Percentiles rank a stretch among this genome's conserved stretches.
Evolutionary conservation across 345 rosid genomes (phyloP).

Genomic region (rapeseed (Brassica napus)): DNA sequence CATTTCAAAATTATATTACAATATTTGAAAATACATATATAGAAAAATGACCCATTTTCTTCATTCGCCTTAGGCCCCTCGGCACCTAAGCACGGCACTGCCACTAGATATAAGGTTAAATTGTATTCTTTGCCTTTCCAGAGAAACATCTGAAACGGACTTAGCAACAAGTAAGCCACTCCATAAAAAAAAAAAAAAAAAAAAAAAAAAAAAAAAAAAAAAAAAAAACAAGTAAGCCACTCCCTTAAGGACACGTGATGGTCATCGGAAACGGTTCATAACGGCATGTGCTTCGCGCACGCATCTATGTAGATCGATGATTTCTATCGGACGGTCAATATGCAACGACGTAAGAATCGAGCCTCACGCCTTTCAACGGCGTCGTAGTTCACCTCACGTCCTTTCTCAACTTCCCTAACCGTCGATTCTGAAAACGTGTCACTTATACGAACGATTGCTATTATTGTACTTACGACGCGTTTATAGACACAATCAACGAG

Average conservation of each 20-base stretch:
- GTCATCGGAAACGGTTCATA: conserved; percentile 11
- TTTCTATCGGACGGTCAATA: conserved; percentile 44
- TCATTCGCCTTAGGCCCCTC: too few species aligned
- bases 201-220: too few species aligned
- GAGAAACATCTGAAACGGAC: conserved; percentile 23
- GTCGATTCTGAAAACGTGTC: conserved; percentile 37
- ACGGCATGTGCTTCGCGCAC: conserved; percentile 44
- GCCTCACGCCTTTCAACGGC: conserved; percentile 51
- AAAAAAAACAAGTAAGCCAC: conserved; percentile 24
- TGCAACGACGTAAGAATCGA: conserved; percentile 48
- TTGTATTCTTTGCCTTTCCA: not conserved
- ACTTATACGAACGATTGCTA: conserved; percentile 3
- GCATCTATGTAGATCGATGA: conserved; percentile 46
- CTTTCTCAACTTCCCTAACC: conserved; percentile 43
- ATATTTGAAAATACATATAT: too few species aligned
- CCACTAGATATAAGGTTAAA: too few species aligned
- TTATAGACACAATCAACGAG: not conserved
- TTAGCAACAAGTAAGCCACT: conserved; percentile 26
- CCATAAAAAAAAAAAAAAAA: too few species aligned
- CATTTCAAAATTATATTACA: too few species aligned
- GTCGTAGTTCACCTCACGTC: conserved; percentile 53
- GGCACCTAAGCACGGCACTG: too few species aligned
- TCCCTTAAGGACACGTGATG: conserved; percentile 41
- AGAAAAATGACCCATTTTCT: too few species aligned
- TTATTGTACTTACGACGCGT: conserved; percentile 22